Evolutionary conservation across 371 early-diverging fungal species (phyloP), one percentile per base, ranked within the genome.

Genomic region (Polyrhizophydium stewartii): DNA sequence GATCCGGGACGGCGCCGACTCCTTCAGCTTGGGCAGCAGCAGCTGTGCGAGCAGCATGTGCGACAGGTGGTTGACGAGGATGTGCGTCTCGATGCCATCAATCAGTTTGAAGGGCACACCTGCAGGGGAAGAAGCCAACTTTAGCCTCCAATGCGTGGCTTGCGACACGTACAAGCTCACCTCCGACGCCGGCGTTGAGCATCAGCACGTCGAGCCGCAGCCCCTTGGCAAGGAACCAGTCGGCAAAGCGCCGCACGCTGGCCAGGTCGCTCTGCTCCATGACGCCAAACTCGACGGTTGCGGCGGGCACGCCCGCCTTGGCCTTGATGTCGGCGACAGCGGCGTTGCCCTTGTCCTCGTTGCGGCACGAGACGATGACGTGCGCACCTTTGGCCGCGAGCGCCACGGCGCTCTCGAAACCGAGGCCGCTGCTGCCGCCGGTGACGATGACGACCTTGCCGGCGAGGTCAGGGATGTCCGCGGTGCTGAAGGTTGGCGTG

Each of bases 31-130:
- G 12, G 69, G 65, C 17, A 65, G 37, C 25, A 66, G 59, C n/a
- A 28, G 53, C 55, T 21, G 52, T 0, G 57, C 59, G 45, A 57
- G 59, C 7, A 35, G 17, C 77, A 79, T 60, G 82, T 85, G 52
- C 87, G 89, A 92, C 32, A 93, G 70, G 59, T 92, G 92, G 72
- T 94, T 92, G 46, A 81, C 83, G 1, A 81, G 88, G 60, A 87
- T 86, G 74, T 93, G 94, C 41, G 77, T 64, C 73, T 92, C 93
- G 46, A 89, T 73, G 6, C 89, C 90, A 35, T 35, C 35, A 3
- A 35, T 7, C 13, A 13, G 7, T 7, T 35, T 13, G 7, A 35
- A 35, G 3, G 35, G 7, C 35, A 35, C 35, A 35, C 35, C 3
- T 3, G 35, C 35, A 35, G 3, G 7, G 35, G 35, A 35, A 35